Conservation (phyloP, 1,284 basidiomycete species). For the Cryptococcus sp. region DNA sequence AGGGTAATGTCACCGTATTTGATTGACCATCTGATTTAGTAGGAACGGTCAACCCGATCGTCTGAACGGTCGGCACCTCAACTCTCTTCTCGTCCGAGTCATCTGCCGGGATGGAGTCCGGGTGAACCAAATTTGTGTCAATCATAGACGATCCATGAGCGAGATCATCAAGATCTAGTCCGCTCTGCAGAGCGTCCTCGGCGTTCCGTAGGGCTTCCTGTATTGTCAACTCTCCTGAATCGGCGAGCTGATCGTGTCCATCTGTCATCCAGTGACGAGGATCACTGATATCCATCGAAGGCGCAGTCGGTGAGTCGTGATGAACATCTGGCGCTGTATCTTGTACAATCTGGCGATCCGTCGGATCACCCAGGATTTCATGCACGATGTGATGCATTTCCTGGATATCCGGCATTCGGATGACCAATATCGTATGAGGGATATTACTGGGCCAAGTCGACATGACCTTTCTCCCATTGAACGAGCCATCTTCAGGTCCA, state of each 20-base stretch:
- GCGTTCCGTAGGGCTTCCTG: conserved; percentile 26
- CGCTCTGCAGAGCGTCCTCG: neutral
- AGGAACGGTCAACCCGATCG: too few relatives aligned
- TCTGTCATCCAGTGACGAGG: neutral
- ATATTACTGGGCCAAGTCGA: conserved; percentile 29
- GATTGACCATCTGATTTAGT: too few relatives aligned
- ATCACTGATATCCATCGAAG: too few relatives aligned
- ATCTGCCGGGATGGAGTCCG: too few relatives aligned
- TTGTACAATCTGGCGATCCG: neutral
- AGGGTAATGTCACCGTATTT: too few relatives aligned
- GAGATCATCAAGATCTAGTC: neutral
- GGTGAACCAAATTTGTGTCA: too few relatives aligned
- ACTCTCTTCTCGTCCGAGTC: too few relatives aligned
- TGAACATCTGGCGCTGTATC: neutral
- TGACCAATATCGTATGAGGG: conserved; percentile 33
- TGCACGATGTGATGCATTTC: conserved; percentile 19
- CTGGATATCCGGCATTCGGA: conserved; percentile 34
- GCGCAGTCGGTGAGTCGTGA: too few relatives aligned
- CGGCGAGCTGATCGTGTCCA: neutral
- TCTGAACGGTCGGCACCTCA: too few relatives aligned
- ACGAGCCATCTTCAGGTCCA: neutral
- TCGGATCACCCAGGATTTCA: neutral
- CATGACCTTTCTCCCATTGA: conserved; percentile 12
- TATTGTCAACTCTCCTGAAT: conserved; percentile 21
- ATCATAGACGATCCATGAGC: neutral